Percentiles rank a stretch among this genome's conserved stretches.
Evolutionary conservation across 139 green algal genomes (phyloP).

Genomic region (Tetraselmis striata): DNA sequence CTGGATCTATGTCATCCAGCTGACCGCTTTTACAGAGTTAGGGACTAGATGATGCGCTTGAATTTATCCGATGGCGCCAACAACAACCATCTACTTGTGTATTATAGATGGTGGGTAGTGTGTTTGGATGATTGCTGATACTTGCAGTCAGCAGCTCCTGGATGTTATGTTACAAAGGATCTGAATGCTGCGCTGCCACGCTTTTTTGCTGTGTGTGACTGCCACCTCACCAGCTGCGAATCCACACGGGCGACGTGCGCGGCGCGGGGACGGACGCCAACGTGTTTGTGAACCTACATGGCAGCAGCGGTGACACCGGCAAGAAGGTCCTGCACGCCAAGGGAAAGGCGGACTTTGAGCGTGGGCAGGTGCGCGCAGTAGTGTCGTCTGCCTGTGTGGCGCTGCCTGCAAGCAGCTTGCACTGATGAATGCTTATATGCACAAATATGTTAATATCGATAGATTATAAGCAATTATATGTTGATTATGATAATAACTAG

Average conservation of each 20-base stretch:
- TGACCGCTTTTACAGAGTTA: no score
- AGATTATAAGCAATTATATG: no score
- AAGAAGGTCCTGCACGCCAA: constrained; percentile 28
- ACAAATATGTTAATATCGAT: no score
- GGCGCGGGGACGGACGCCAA: constrained; percentile 31
- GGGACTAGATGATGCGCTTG: no score
- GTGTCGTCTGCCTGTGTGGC: background rate
- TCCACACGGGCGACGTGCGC: constrained; percentile 13
- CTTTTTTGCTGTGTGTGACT: background rate
- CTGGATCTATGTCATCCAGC: no score
- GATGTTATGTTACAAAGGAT: no score
- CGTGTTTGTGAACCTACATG: constrained; percentile 8
- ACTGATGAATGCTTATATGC: no score
- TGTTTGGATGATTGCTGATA: background rate
- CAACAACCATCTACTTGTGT: no score
- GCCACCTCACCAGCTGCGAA: background rate
- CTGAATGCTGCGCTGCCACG: background rate
- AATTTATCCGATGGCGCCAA: no score
- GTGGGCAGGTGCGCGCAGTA: background rate
- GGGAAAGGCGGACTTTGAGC: constrained; percentile 37
- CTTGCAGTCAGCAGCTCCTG: background rate
- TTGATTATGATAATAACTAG: no score
- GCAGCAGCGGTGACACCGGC: constrained; percentile 13
- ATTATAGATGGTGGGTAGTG: no score
- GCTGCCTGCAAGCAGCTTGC: no score